Percentiles rank a stretch among this genome's conserved stretches.
Conservation (phyloP, 2,329 filamentous ascomycete species). For the Neoscytalidium dimidiatum region DNA sequence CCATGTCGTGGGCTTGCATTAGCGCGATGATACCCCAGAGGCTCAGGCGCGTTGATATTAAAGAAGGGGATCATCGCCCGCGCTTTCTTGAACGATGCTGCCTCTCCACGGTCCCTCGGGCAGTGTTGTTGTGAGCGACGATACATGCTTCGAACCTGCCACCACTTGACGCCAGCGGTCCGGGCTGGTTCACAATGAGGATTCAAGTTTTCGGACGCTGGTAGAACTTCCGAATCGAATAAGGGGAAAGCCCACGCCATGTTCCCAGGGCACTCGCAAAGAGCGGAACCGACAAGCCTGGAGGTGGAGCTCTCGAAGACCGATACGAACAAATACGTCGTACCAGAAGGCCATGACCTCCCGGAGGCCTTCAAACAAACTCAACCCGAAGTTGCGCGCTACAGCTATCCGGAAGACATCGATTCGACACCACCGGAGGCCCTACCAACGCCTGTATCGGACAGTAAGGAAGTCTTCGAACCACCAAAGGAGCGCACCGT, state of each 20-base stretch:
- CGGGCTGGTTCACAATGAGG: no score
- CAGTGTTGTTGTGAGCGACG: no score
- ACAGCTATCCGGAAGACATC: not conserved
- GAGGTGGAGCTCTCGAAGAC: not conserved
- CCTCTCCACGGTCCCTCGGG: no score
- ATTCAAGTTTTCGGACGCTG: no score
- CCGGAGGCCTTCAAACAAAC: not conserved
- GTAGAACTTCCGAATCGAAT: no score
- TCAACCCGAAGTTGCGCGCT: not conserved
- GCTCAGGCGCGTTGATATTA: no score
- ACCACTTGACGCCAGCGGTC: no score
- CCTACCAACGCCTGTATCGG: not conserved
- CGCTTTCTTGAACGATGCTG: no score
- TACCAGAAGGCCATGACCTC: not conserved
- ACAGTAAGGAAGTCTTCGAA: not conserved
- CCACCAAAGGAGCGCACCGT: not conserved
- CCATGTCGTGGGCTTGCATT: no score
- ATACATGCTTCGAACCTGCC: no score
- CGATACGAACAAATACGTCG: not conserved
- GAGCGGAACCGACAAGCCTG: not conserved
- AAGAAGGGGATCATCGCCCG: no score
- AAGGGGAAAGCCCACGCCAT: not conserved
- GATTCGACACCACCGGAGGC: not conserved
- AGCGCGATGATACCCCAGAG: no score
- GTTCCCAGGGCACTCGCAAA: not conserved